Base-by-base conservation (phyloP, 768 basidiomycete species). In the Lactarius vividus region DNA sequence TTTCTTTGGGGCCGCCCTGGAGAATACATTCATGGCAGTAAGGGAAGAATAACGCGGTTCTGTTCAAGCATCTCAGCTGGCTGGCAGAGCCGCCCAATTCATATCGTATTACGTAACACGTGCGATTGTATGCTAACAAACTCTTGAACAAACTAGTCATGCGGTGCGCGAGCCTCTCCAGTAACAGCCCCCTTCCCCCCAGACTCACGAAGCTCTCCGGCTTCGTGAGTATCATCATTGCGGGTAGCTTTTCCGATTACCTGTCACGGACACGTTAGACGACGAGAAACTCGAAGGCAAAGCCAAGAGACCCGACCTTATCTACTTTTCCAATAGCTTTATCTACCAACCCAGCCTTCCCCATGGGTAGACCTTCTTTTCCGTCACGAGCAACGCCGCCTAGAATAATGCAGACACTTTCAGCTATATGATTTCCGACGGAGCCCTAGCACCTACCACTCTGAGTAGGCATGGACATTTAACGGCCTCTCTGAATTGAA, bases 271-370 rank as follows among this genome's bases (percentile, higher is more conserved):
- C 26, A 6, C 23, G 13, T 66, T 26, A 66, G 60, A 11, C 15
- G 2, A 49, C 8, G 4, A 29, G 3, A 26, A 63, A 33, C 33
- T 33, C 9, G 33, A 33, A 29, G 9, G 23, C 2, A 4, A 16
- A 40, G 13, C 15, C 7, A 61, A 39, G 28, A 31, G 46, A 61
- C 44, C 71, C 2, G 16, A 84, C 86, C 79, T 87, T 81, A 70
- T 87, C 78, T 0, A 82, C 78, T 76, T 87, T 87, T 3, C 86
- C 86, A 40, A 85, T 69, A 26, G 86, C 64, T 74, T 84, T 87
- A 74, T 88, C 86, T 9, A 78, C 73, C 0, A 82, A 23, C 31
- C 70, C 78, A 33, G 83, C 78, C 31, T 83, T 79, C 4, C 79
- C 79, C 68, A 76, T 72, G 0, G 79, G 76, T 26, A 76, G 37